These are phyloP conservation scores for Opeltia flavorubescens DNA, from an alignment of 495 filamentous ascomycete genomes.

Conservation along the genomic window DNA sequence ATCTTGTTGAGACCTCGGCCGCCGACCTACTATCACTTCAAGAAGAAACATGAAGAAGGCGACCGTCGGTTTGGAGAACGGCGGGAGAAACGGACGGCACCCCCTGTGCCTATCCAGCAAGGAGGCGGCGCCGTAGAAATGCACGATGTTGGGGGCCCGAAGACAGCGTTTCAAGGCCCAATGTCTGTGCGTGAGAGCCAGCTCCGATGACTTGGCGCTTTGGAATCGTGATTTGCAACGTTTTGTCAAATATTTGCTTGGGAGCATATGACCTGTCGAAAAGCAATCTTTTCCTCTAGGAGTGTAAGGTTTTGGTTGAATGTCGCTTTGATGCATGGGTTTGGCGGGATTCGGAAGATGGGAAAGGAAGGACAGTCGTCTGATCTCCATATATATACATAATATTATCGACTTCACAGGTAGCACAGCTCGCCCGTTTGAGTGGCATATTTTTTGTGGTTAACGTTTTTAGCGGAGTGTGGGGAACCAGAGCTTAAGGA, in stretches of 20 bases:
- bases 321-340: too few relatives aligned
- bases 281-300: too few relatives aligned
- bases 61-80: constrained; percentile 69
- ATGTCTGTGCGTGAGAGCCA: not conserved
- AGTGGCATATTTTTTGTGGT: not conserved
- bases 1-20: constrained; percentile 74
- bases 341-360: too few relatives aligned
- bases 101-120: constrained; percentile 37
- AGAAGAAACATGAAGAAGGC: constrained; percentile 57
- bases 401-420: not conserved
- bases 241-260: too few relatives aligned
- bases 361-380: not conserved
- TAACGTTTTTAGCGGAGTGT: not conserved
- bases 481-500: not conserved
- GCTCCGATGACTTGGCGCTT: too few relatives aligned
- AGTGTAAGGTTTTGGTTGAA: too few relatives aligned
- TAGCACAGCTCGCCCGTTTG: not conserved
- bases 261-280: too few relatives aligned
- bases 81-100: constrained; percentile 38
- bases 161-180: not conserved
- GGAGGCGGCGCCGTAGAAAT: constrained; percentile 42
- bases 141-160: constrained; percentile 32
- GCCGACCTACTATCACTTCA: constrained; percentile 85
- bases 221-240: too few relatives aligned
- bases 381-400: too few relatives aligned